Evolutionary conservation across 2,329 filamentous ascomycete species (phyloP).

Genomic region (Keithomyces neogunnii): DNA sequence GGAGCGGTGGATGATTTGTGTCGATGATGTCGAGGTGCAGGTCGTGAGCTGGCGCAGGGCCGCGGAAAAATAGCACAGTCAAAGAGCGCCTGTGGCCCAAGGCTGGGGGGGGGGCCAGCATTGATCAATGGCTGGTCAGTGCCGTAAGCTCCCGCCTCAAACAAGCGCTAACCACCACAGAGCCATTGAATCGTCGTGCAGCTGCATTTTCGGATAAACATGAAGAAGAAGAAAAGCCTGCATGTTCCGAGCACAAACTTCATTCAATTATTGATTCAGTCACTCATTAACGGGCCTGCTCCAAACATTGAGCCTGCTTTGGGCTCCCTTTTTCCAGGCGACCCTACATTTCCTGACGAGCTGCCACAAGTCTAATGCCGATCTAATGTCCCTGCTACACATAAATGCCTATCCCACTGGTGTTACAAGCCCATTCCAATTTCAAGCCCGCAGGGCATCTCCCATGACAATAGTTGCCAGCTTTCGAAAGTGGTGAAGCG

Average conservation of each 20-base stretch:
- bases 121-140: neutral
- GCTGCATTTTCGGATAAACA: too few relatives aligned
- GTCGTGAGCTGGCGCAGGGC: neutral
- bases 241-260: neutral
- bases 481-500: neutral
- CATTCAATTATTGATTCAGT: neutral
- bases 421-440: constrained; percentile 1
- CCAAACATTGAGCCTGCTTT: neutral
- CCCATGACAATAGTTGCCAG: neutral
- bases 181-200: too few relatives aligned
- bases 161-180: too few relatives aligned
- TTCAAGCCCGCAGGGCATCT: neutral
- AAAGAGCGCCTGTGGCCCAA: too few relatives aligned
- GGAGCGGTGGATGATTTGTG: neutral
- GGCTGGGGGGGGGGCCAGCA: neutral
- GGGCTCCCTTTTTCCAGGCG: neutral
- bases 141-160: neutral
- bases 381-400: constrained; percentile 1
- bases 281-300: neutral
- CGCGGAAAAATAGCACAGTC: neutral
- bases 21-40: neutral
- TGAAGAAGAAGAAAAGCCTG: too few relatives aligned
- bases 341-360: neutral
- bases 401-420: neutral
- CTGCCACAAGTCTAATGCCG: constrained; percentile 1